phyloP scores from a whole-genome alignment of 306 rosid species.

The Cyamopsis tetragonoloba region DNA sequence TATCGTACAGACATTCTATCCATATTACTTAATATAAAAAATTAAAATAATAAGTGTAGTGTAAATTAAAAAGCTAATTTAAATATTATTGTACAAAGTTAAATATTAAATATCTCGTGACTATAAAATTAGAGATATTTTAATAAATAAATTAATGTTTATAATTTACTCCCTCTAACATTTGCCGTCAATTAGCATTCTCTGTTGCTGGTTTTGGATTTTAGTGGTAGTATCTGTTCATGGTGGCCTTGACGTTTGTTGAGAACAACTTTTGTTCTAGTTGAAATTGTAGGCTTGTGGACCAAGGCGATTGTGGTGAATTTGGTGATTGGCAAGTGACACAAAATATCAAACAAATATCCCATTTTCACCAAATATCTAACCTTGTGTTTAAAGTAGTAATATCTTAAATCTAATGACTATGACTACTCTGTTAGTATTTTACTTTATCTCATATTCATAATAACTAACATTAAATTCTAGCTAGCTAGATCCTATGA shows the following conservation, averaged over 20 bases:
- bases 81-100: too few species aligned
- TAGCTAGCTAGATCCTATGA: too few species aligned
- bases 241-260: not conserved
- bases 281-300: conserved; percentile 6
- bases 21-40: too few species aligned
- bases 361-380: not conserved
- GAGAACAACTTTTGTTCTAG: not conserved
- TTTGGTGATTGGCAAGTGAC: not conserved
- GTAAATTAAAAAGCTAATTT: too few species aligned
- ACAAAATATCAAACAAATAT: not conserved
- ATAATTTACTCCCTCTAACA: not conserved
- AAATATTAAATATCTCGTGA: too few species aligned
- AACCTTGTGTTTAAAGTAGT: not conserved
- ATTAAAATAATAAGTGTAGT: too few species aligned
- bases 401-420: not conserved
- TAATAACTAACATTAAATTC: not conserved
- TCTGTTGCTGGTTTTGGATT: conserved; percentile 23
- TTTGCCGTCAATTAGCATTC: too few species aligned
- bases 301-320: not conserved
- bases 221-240: conserved; percentile 6
- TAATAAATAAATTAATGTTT: too few species aligned
- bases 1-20: too few species aligned
- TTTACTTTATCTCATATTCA: not conserved
- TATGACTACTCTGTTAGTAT: not conserved
- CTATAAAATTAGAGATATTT: too few species aligned